Evolutionary conservation across 2,329 filamentous ascomycete species (phyloP), one percentile per base, ranked within the genome.

Genomic region (Rhynchosporium agropyri): DNA sequence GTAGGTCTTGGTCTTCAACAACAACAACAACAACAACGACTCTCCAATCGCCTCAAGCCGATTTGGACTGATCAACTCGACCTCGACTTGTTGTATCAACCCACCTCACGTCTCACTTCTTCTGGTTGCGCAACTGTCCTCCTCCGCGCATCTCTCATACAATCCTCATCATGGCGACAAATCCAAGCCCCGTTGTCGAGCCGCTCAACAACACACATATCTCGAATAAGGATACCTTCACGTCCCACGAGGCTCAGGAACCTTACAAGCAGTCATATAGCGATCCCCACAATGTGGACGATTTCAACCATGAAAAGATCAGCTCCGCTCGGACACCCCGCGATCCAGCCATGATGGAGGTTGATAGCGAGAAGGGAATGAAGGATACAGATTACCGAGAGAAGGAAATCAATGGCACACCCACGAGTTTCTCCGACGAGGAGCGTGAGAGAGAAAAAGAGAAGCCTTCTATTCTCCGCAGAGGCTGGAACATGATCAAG

Each of bases 371-470:
- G 50, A 65, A 60, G 60, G 61, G 53, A 51, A 29, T 55, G 12
- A 64, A 63, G 45, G 59, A 60, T 40, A 40, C 10, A 20, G 45
- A 55, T 20, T 61, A 58, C 53, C 60, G 43, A 49, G 58, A 65
- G 57, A 63, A 63, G 42, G 65, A 67, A 15, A 29, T 65, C 31
- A 63, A 51, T 49, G 48, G 54, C 36, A 55, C 61, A 31, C 38
- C 29, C 5, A 40, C 48, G 2, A 60, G 31, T 48, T 62, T 57
- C n/a, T 57, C 58, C 15, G 45, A 60, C 7, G 64, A 57, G 29
- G 60, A 55, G 8, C 51, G 38, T n/a, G 38, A 54, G 38, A 15
- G 20, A 20, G 20, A 20, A 20, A 20, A n/a, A 12, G 54, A 60
- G 20, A 1, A 58, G 20, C 31, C n/a, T 13, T 58, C 59, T 2